These are phyloP conservation scores for Calonectria naviculata DNA, from an alignment of 2,329 filamentous ascomycete genomes.

Conservation along the genomic window DNA sequence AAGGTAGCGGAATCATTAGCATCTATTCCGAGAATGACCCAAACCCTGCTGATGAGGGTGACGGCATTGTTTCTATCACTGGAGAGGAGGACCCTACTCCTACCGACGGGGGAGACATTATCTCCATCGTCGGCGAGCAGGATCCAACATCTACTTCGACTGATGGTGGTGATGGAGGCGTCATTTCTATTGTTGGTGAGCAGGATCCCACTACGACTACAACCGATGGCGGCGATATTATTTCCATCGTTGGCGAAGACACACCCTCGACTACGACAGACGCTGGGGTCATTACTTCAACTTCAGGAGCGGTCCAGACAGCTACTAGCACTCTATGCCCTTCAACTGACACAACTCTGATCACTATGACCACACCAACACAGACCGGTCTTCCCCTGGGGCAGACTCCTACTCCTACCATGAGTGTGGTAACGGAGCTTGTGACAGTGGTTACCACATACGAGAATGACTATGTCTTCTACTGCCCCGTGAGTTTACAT, in stretches of 20 bases:
- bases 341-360: neutral
- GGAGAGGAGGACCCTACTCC: neutral
- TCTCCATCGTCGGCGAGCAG: neutral
- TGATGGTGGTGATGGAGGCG: neutral
- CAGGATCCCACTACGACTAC: neutral
- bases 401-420: neutral
- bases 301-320: neutral
- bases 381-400: neutral
- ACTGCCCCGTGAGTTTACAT: constrained; percentile 53
- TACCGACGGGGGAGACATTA: neutral
- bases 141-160: neutral
- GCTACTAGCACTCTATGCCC: neutral
- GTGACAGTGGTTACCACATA: constrained; percentile 49
- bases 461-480: constrained; percentile 52
- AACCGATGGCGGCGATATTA: neutral
- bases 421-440: neutral
- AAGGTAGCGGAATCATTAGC: neutral
- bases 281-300: neutral
- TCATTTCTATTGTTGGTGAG: neutral
- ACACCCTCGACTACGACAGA: neutral
- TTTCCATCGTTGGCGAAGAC: neutral
- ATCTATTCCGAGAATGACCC: neutral
- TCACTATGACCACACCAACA: neutral
- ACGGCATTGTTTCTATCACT: neutral
- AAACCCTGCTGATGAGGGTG: neutral